Evolutionary conservation across 768 basidiomycete species (phyloP).

Genomic region (Mycena alexandri): DNA sequence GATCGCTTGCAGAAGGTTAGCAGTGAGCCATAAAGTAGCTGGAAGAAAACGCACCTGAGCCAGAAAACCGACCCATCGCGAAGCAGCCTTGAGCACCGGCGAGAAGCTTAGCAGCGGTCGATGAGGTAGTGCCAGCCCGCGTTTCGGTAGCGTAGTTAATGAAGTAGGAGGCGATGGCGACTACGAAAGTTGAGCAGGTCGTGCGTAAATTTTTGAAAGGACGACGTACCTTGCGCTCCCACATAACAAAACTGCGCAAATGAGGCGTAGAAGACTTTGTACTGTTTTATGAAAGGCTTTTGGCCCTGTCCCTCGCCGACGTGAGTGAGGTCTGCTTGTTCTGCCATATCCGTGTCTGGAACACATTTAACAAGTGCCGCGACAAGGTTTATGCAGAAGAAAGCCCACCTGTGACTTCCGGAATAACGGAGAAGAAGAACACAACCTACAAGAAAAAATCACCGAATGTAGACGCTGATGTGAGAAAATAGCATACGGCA

Average conservation of each 20-base stretch:
- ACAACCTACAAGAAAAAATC: conserved; percentile 30
- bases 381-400: neutral
- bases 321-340: conserved; percentile 50
- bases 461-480: too few species aligned
- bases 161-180: conserved; percentile 50
- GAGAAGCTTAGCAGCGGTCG: conserved; percentile 48
- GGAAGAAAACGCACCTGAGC: conserved; percentile 42
- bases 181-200: conserved; percentile 22
- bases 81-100: conserved; percentile 51
- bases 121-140: conserved; percentile 40
- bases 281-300: conserved; percentile 46
- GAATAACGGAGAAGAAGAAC: conserved; percentile 50
- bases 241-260: conserved; percentile 51
- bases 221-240: conserved; percentile 47
- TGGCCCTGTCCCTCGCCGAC: conserved; percentile 43
- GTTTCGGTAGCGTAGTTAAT: conserved; percentile 51
- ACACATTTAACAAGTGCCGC: neutral
- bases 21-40: too few species aligned
- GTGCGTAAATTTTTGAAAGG: too few species aligned
- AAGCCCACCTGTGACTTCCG: conserved; percentile 48
- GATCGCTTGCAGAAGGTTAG: conserved; percentile 34
- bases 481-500: conserved; percentile 17
- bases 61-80: conserved; percentile 48
- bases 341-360: conserved; percentile 50
- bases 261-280: conserved; percentile 48